Base-by-base conservation (phyloP, 352 stramenopile genomes). In the Globisporangium solare region DNA sequence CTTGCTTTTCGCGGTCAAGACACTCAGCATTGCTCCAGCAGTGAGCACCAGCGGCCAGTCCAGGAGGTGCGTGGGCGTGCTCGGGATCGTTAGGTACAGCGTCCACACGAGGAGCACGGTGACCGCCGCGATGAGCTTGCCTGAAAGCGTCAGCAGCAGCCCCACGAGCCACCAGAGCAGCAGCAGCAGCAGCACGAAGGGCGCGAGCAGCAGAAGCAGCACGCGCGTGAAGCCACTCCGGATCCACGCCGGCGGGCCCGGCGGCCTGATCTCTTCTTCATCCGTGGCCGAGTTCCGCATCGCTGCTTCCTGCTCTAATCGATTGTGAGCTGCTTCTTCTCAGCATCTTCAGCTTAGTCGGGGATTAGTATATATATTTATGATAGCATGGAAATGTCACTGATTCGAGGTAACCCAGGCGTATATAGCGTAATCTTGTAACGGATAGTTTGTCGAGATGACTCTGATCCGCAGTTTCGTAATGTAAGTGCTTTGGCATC, bases 11-110 rank as follows among this genome's bases (percentile, higher is more conserved):
- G 40, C 35, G 5, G 51, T 31, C 21, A 43, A 61, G 47, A 58
- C 2, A 24, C 47, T 48, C 6, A 60, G 46, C 17, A 47, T 58
- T 15, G 76, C 64, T 0, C 63, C 71, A 40, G 73, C 32, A 0
- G 77, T 76, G 46, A 86, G 66, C 49, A 88, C 79, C 10, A 87
- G 56, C 17, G 79, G 79, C 62, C 65, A 84, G 71, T 89, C 79
- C 10, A 89, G 47, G 21, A 86, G 68, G 8, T 40, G 41, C 37
- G 71, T 48, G 24, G 75, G 69, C 13, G 80, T 76, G 51, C 71
- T 60, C n/a, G 73, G 76, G 37, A 86, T 70, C 22, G 55, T 74
- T 21, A 88, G 60, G 52, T 78, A 89, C 21, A 91, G 49, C n/a
- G 67, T 56, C 71, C 76, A 80, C 31, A 70, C 66, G 13, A 70